phyloP scores from a whole-genome alignment of 192 early-diverging fungal species.

The Backusella circina region DNA sequence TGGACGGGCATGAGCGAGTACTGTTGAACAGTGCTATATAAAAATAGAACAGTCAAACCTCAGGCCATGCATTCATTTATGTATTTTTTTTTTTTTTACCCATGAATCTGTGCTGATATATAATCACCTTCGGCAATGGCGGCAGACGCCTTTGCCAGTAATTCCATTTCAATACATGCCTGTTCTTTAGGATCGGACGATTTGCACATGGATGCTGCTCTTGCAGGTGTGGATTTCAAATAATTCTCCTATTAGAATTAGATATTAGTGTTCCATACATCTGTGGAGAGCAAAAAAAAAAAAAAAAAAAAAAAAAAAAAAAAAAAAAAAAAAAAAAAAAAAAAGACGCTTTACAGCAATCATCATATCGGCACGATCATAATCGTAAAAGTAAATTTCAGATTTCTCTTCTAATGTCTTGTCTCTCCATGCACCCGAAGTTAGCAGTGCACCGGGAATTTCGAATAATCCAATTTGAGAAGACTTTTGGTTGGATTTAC shows the following conservation, averaged over 20 bases:
- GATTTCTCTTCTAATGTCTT: constrained; percentile 69
- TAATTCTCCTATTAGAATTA: constrained; percentile 40
- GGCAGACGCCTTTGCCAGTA: constrained; percentile 81
- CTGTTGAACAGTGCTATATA: constrained; percentile 65
- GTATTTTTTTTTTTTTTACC: too few relatives aligned
- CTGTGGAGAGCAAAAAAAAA: too few relatives aligned
- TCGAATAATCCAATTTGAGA: constrained; percentile 66
- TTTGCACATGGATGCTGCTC: background rate
- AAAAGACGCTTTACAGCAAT: constrained; percentile 84
- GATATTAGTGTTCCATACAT: too few relatives aligned
- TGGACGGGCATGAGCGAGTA: constrained; percentile 93
- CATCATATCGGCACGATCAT: constrained; percentile 83
- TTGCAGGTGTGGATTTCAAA: constrained; percentile 19
- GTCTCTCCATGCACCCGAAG: constrained; percentile 33
- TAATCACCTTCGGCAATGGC: constrained; percentile 81
- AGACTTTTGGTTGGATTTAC: constrained; percentile 29
- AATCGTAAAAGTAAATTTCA: constrained; percentile 91
- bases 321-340: too few relatives aligned
- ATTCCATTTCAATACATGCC: constrained; percentile 50
- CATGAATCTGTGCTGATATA: constrained; percentile 68
- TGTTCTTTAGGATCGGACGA: background rate
- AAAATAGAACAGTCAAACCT: background rate
- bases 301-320: too few relatives aligned
- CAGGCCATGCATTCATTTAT: too few relatives aligned
- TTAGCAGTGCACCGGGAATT: constrained; percentile 64